A percentile compares a stretch with the other conserved stretches of the same genome.
phyloP scores from a whole-genome alignment of 805 yeast species.

The Candida insectorum region DNA sequence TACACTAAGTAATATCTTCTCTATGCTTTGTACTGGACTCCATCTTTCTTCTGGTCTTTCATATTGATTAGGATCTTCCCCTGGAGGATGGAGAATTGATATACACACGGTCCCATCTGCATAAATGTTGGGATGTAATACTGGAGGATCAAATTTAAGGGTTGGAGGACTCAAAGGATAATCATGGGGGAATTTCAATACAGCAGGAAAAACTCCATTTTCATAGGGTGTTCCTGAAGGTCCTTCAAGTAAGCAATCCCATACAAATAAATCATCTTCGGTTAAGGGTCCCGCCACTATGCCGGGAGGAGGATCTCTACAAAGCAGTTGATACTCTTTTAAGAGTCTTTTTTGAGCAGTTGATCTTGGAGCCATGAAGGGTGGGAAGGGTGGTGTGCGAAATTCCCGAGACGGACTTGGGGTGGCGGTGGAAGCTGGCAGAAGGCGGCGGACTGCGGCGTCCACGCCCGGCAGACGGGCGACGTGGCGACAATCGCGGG shows the following conservation, averaged over 20 bases:
- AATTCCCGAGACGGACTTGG: no score
- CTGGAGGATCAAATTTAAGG: constrained; percentile 71
- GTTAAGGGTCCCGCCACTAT: constrained; percentile 87
- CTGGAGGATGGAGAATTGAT: constrained; percentile 92
- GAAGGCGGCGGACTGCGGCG: no score
- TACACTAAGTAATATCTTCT: constrained; percentile 88
- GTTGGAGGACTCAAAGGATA: constrained; percentile 83
- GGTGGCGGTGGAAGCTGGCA: no score
- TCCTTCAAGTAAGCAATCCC: constrained; percentile 86
- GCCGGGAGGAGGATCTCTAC: constrained; percentile 90
- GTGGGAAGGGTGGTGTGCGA: not conserved
- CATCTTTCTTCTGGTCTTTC: constrained; percentile 95
- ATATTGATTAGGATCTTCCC: constrained; percentile 94
- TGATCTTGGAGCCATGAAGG: constrained; percentile 24
- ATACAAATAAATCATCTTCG: constrained; percentile 68
- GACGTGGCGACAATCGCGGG: no score
- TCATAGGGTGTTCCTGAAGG: constrained; percentile 84
- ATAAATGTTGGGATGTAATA: constrained; percentile 91
- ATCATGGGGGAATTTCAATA: constrained; percentile 67
- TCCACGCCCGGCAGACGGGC: no score
- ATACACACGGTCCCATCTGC: constrained; percentile 95
- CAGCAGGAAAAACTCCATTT: constrained; percentile 83
- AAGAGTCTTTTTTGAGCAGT: constrained; percentile 86
- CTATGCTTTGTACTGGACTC: constrained; percentile 98
- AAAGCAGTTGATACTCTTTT: constrained; percentile 84